Evolutionary conservation across 352 stramenopile genomes (phyloP), one percentile per base, ranked within the genome.

Genomic region (Phytophthora lateralis): DNA sequence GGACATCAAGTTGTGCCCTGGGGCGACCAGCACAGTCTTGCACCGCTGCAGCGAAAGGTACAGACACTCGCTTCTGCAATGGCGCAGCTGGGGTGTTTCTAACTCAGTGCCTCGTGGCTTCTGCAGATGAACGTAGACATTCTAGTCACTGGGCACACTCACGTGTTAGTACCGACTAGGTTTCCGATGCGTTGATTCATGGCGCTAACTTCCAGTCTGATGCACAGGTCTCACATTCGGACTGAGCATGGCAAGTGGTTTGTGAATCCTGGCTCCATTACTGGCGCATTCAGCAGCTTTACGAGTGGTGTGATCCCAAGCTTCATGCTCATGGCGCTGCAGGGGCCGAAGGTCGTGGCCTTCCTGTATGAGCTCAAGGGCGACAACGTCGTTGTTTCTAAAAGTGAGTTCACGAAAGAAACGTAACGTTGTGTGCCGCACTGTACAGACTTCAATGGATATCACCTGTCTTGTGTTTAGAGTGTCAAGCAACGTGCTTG

Each of bases 321-420:
- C 42, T 99, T 99, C 63, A 97, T 99, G 69, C 86, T 99, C 53
- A 91, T 99, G 72, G 97, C 97, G n/a, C 86, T 99, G 46, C 96
- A 99, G 66, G 97, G 93, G 1, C 63, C 60, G 35, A 99, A 99
- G 69, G 89, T 98, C 34, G 96, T 99, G 3, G 97, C 92, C 38
- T 99, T 99, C 73, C 85, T 99, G 1, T 99, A 99, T 73, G 91
- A 98, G 66, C 80, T 97, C 52, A 89, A 91, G 45, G 75, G 61
- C 12, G 89, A 88, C 52, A 86, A 89, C 53, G 85, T 94, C 24
- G 82, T 88, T 14, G 88, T 96, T n/a, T 95, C 85, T 68, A 97
- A 95, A 63, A 96, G 80, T 72, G 87, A 96, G 66, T 93, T 92
- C 50, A 78, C 73, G 7, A 96, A 96, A 62, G 77, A 91, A 60